phyloP scores from a whole-genome alignment of 257 asterid genomes.

The Verbascum thapsus region DNA sequence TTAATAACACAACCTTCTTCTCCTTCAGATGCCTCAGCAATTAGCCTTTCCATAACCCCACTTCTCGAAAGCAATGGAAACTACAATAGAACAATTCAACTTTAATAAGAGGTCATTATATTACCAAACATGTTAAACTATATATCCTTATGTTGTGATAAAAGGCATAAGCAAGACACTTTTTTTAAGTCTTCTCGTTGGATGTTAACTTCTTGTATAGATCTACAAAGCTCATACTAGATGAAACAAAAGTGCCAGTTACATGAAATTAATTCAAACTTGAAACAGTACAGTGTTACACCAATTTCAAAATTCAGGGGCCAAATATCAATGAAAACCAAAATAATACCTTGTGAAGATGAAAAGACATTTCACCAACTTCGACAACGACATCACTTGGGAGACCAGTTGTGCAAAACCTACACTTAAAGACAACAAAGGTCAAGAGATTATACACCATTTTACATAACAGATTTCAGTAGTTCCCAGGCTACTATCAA shows the following conservation, averaged over 20 bases:
- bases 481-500: background rate
- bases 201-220: no score
- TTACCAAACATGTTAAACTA: background rate
- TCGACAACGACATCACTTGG: conserved; percentile 92
- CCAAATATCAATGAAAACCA: background rate
- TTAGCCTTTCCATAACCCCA: conserved; percentile 84
- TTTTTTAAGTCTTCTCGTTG: no score
- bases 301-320: background rate
- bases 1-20: conserved; percentile 61
- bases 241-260: no score
- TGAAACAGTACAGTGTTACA: background rate
- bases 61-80: conserved; percentile 98
- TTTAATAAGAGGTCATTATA: conserved; percentile 12
- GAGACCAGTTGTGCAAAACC: conserved; percentile 97
- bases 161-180: conserved; percentile 4
- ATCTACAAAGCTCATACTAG: no score
- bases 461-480: background rate
- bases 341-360: conserved; percentile 85
- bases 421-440: conserved; percentile 31
- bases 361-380: conserved; percentile 98
- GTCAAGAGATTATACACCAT: background rate
- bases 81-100: conserved; percentile 42
- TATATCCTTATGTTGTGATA: background rate
- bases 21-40: conserved; percentile 70
- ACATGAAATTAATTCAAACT: no score